phyloP scores from a whole-genome alignment of 2,329 filamentous ascomycete genomes.

The Celoporthe dispersa region DNA sequence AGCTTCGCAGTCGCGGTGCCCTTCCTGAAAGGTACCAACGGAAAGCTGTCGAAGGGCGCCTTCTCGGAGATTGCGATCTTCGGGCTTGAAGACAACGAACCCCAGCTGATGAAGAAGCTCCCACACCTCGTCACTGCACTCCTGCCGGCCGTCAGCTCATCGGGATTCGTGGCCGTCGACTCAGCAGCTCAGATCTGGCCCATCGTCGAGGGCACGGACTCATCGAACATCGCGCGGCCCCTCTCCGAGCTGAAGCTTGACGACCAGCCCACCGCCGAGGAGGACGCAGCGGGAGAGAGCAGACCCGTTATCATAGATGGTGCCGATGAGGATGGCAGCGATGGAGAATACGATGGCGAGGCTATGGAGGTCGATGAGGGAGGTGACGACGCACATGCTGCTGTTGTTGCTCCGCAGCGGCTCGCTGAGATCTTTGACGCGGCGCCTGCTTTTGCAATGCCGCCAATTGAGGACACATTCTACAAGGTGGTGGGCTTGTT shows the following conservation, averaged over 20 bases:
- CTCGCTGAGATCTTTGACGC: slow-evolving; percentile 73
- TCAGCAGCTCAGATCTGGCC: slow-evolving; percentile 74
- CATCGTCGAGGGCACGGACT: slow-evolving; percentile 61
- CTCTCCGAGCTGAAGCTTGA: slow-evolving; percentile 58
- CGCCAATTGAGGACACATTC: slow-evolving; percentile 76
- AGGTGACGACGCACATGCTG: slow-evolving; percentile 51
- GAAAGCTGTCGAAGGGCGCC: slow-evolving; percentile 38
- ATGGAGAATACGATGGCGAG: slow-evolving; percentile 36
- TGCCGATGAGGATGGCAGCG: slow-evolving; percentile 34
- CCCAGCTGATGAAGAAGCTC: slow-evolving; percentile 62
- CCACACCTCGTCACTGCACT: slow-evolving; percentile 68
- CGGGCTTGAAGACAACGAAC: slow-evolving; percentile 60
- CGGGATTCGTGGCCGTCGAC: slow-evolving; percentile 78
- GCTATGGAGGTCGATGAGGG: slow-evolving; percentile 40
- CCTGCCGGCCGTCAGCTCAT: slow-evolving; percentile 64
- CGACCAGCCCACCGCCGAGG: slow-evolving; percentile 22
- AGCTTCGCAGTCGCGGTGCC: slow-evolving; percentile 68
- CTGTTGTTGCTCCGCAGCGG: slow-evolving; percentile 70
- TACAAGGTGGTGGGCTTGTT: slow-evolving; percentile 71
- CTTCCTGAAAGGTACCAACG: slow-evolving; percentile 33
- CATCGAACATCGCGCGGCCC: slow-evolving; percentile 57
- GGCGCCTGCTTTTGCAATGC: slow-evolving; percentile 69
- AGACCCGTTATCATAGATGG: slow-evolving; percentile 40
- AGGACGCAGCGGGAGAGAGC: slow-evolving; percentile 25
- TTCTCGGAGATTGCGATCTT: slow-evolving; percentile 69